Conservation (phyloP, 1,284 basidiomycete species). For the Naganishia albida region DNA sequence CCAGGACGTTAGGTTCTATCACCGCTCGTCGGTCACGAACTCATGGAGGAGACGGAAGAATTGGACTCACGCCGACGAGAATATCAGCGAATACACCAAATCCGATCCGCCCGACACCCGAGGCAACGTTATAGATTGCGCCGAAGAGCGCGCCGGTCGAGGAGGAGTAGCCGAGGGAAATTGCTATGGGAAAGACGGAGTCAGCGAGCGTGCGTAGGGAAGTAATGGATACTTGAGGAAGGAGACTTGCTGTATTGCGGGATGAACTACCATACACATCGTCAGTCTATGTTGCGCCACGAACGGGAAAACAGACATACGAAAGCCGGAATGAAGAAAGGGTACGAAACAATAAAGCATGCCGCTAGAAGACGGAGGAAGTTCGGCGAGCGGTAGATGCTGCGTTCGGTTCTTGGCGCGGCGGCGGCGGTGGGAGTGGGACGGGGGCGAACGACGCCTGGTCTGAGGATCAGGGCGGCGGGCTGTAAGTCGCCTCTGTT, state of each 20-base stretch:
- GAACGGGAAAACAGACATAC: not conserved
- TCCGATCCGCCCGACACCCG: slow-evolving; percentile 33
- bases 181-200: not conserved
- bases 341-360: slow-evolving; percentile 36
- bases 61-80: slow-evolving; percentile 32
- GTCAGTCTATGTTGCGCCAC: not conserved
- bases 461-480: slow-evolving; percentile 21
- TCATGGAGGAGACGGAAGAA: not conserved
- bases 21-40: too few relatives aligned
- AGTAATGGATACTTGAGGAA: not conserved
- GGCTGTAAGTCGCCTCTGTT: slow-evolving; percentile 5
- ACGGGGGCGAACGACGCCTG: slow-evolving; percentile 19
- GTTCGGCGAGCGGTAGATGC: slow-evolving; percentile 31
- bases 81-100: slow-evolving; percentile 35
- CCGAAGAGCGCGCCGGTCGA: slow-evolving; percentile 34
- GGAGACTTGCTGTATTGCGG: slow-evolving; percentile 33
- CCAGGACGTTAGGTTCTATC: slow-evolving; percentile 35
- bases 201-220: not conserved
- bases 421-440: not conserved
- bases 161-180: slow-evolving; percentile 33
- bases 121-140: slow-evolving; percentile 35
- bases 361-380: slow-evolving; percentile 32
- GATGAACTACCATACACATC: slow-evolving; percentile 31
- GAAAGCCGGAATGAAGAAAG: slow-evolving; percentile 38
- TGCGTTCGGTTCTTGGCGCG: slow-evolving; percentile 3